These are phyloP conservation scores for Chalciporus sphaerocephalus DNA, from an alignment of 768 basidiomycete species.

Conservation along the genomic window DNA sequence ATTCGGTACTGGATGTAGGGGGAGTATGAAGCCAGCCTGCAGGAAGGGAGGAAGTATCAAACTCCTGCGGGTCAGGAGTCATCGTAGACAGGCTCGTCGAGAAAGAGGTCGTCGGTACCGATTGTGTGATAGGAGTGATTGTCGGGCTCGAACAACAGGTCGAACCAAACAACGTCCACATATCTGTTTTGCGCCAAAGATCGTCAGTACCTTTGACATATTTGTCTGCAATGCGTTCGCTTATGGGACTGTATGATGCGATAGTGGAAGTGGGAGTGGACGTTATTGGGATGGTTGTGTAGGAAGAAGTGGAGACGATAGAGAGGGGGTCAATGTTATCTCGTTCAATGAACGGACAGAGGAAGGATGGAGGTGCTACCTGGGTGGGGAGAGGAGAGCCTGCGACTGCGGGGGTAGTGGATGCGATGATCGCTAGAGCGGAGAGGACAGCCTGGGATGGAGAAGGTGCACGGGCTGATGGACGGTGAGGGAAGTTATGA, in stretches of 20 bases:
- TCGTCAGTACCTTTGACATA: conserved; percentile 52
- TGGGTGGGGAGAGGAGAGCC: conserved; percentile 40
- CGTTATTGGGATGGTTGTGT: background rate
- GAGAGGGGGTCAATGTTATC: conserved; percentile 7
- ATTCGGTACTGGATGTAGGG: conserved; percentile 30
- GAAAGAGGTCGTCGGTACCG: background rate
- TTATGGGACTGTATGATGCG: conserved; percentile 11
- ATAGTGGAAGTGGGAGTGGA: background rate
- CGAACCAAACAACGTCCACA: conserved; percentile 69
- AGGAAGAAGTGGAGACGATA: background rate
- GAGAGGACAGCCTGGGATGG: conserved; percentile 54
- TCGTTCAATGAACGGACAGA: conserved; percentile 48
- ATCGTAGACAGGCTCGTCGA: background rate
- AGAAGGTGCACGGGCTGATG: conserved; percentile 4
- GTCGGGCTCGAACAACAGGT: conserved; percentile 30
- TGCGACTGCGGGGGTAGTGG: conserved; percentile 42
- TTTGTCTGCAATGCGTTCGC: conserved; percentile 44
- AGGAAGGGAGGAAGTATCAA: conserved; percentile 39
- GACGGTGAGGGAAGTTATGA: conserved; percentile 15
- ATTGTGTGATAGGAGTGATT: conserved; percentile 1
- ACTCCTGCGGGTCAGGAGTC: conserved; percentile 16
- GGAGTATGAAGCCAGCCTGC: conserved; percentile 44
- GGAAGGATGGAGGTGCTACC: conserved; percentile 49
- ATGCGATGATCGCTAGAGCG: conserved; percentile 52
- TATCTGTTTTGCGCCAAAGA: conserved; percentile 50